Base-by-base conservation (phyloP, 306 rosid species). In the Herpetospermum pedunculosum region DNA sequence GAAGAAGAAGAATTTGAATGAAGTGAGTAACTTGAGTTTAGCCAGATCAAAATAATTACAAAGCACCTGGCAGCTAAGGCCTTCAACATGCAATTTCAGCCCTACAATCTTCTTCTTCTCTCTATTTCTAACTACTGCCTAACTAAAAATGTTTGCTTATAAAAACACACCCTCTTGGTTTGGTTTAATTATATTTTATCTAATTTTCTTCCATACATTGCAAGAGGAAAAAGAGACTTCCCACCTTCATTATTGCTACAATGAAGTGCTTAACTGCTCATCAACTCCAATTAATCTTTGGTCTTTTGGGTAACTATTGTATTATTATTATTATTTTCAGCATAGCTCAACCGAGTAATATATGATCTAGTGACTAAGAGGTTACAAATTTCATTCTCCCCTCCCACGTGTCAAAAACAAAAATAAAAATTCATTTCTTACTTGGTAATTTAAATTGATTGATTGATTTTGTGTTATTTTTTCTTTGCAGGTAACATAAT, bases 401-500 rank as follows among this genome's bases (percentile, higher is more conserved):
- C n/a, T n/a, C n/a, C n/a, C n/a, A n/a, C n/a, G n/a, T n/a, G n/a
- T n/a, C n/a, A n/a, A n/a, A n/a, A n/a, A n/a, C n/a, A n/a, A n/a
- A n/a, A n/a, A n/a, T n/a, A n/a, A n/a, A n/a, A n/a, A n/a, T n/a
- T n/a, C n/a, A n/a, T n/a, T n/a, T n/a, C n/a, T n/a, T n/a, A n/a
- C n/a, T n/a, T 69, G 10, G 0, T 9, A 1, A 18, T 73, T 76
- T 52, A 55, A 34, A 28, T 43, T 47, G 3, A 6, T 70, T 54
- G 12, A 37, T 52, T 62, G 19, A 23, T 19, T 44, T 37, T 58
- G n/a, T n/a, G n/a, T 58, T 44, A 26, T 6, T 4, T 21, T 32
- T 28, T 52, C 62, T 18, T 28, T 73, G 16, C 29, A 89, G 89
- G 96, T 32, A 90, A 90, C 80, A 86, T 90, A 9, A 85, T 90